phyloP scores from a whole-genome alignment of 495 filamentous ascomycete genomes.

The Clavariopsis aquatica region DNA sequence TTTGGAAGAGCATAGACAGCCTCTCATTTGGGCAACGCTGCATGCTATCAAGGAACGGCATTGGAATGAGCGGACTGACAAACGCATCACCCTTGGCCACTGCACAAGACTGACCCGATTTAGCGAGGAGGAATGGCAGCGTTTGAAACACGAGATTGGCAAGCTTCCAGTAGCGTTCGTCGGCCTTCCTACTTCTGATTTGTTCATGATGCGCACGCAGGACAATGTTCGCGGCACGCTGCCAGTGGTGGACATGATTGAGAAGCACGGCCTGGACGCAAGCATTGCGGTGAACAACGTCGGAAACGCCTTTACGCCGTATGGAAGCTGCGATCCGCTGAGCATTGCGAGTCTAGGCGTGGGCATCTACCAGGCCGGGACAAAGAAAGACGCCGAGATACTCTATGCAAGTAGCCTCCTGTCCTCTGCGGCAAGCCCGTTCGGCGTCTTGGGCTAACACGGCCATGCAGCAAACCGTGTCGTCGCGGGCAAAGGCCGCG shows the following conservation, averaged over 20 bases:
- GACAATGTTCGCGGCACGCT: slow-evolving; percentile 56
- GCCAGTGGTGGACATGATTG: slow-evolving; percentile 63
- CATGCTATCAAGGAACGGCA: slow-evolving; percentile 49
- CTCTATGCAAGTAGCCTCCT: slow-evolving; percentile 54
- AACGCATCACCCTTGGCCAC: slow-evolving; percentile 66
- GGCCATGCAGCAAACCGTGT: slow-evolving; percentile 52
- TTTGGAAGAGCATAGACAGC: slow-evolving; percentile 51
- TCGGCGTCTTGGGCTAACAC: slow-evolving; percentile 8
- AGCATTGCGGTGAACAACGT: slow-evolving; percentile 75
- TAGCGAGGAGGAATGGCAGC: slow-evolving; percentile 51
- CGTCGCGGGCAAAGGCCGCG: slow-evolving; percentile 55
- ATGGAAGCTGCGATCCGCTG: slow-evolving; percentile 71
- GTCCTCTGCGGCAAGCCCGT: not conserved
- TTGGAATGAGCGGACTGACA: slow-evolving; percentile 51
- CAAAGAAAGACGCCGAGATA: slow-evolving; percentile 57
- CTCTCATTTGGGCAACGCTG: slow-evolving; percentile 58
- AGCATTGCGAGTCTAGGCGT: slow-evolving; percentile 64
- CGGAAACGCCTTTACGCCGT: slow-evolving; percentile 76
- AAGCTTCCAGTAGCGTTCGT: slow-evolving; percentile 67
- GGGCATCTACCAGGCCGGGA: slow-evolving; percentile 69
- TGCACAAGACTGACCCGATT: slow-evolving; percentile 69
- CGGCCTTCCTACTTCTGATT: slow-evolving; percentile 71
- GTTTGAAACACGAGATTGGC: slow-evolving; percentile 50
- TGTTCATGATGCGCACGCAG: slow-evolving; percentile 66
- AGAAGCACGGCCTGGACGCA: slow-evolving; percentile 58